A percentile compares a stretch with the other conserved stretches of the same genome.
Conservation (phyloP, 345 rosid genomes). For the Hibiscus tridactylites region DNA sequence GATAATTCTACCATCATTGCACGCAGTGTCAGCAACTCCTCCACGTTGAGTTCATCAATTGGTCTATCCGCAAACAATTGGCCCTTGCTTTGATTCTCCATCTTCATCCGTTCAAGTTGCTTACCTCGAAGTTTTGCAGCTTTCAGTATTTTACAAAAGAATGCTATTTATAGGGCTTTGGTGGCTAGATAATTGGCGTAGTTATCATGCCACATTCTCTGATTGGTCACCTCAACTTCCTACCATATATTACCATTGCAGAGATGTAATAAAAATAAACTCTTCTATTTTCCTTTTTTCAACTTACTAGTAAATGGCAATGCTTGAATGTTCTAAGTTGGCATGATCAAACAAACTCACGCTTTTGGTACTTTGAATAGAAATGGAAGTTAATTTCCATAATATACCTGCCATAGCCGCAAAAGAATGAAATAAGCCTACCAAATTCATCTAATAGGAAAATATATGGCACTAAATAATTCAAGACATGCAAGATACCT, state of each 20-base stretch:
- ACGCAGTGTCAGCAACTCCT: neutral
- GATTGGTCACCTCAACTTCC: too few species aligned
- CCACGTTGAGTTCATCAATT: slow-evolving; percentile 8
- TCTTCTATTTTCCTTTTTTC: too few species aligned
- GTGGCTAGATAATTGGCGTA: neutral
- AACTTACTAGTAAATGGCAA: too few species aligned
- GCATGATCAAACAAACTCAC: too few species aligned
- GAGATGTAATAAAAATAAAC: too few species aligned
- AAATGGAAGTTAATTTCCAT: too few species aligned
- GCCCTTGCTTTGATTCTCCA: neutral
- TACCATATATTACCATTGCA: too few species aligned
- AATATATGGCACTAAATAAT: neutral
- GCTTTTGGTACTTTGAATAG: too few species aligned
- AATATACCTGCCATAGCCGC: too few species aligned
- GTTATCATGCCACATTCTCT: too few species aligned
- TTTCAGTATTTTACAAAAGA: neutral
- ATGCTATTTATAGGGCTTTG: slow-evolving; percentile 19
- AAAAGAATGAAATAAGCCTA: neutral
- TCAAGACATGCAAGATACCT: neutral
- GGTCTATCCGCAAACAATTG: neutral
- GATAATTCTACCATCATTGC: neutral
- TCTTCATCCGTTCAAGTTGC: neutral
- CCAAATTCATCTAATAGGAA: neutral
- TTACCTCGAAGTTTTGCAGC: slow-evolving; percentile 9
- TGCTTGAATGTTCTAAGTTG: too few species aligned